phyloP scores from a whole-genome alignment of 2,329 filamentous ascomycete species.

The Alternaria hordeiaustralica region DNA sequence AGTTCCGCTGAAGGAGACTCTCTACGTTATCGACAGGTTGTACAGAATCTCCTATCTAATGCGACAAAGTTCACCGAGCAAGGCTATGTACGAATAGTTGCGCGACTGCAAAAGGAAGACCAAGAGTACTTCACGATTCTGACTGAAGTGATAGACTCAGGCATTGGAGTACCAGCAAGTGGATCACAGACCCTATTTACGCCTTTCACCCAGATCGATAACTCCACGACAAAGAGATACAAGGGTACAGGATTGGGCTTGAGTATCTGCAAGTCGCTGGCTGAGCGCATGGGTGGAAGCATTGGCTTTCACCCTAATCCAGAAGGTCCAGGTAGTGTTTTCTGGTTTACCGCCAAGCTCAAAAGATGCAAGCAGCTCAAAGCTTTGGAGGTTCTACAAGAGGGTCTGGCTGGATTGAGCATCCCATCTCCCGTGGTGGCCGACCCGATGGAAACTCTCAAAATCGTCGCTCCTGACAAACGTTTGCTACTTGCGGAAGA shows the following conservation, averaged over 20 bases:
- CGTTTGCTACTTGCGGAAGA: conserved; percentile 55
- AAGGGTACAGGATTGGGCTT: conserved; percentile 64
- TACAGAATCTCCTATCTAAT: conserved; percentile 68
- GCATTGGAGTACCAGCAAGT: conserved; percentile 59
- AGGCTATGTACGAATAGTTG: conserved; percentile 58
- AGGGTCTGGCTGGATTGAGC: conserved; percentile 15
- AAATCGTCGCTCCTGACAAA: conserved; percentile 25
- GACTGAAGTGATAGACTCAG: conserved; percentile 62
- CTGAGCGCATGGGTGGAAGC: conserved; percentile 63
- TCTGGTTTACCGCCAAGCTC: conserved; percentile 58
- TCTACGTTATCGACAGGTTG: conserved; percentile 65
- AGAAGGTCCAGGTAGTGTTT: conserved; percentile 55
- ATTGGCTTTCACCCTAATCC: conserved; percentile 58
- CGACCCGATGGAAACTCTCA: conserved; percentile 31
- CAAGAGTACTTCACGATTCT: conserved; percentile 55
- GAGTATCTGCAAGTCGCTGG: conserved; percentile 64
- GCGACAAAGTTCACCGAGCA: conserved; percentile 67
- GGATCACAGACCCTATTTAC: conserved; percentile 59
- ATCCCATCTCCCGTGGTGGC: conserved; percentile 12
- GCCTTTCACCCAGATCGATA: conserved; percentile 63
- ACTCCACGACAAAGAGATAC: conserved; percentile 60
- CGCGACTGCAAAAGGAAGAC: conserved; percentile 52
- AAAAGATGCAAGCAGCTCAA: conserved; percentile 37
- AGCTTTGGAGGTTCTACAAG: conserved; percentile 17
- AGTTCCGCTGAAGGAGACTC: conserved; percentile 62